Base-by-base conservation (phyloP, 441 rosid genomes). In the Eruca vesicaria region DNA sequence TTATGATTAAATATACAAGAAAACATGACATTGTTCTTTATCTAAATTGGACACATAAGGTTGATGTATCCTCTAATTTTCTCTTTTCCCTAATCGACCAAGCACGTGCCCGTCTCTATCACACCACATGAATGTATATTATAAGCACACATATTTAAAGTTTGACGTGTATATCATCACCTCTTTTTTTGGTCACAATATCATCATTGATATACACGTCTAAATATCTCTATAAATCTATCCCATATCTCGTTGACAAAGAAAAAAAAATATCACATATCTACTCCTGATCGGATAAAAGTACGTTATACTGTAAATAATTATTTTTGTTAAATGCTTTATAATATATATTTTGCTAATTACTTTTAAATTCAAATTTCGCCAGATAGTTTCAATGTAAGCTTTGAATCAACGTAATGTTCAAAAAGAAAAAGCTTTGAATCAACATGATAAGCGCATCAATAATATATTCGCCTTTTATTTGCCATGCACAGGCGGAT, bases 101-200 rank as follows among this genome's bases (percentile, higher is more conserved):
- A 45, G 63, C 80, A 77, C 80, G 72, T 77, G 76, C 76, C 80
- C 56, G 65, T 77, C 72, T 48, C 56, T 14, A 45, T 76, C 80
- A 70, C 66, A 45, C 70, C 75, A 70, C 66, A 76, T 29, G n/a
- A 12, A 36, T 59, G 50, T 45, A 52, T 50, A 28, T 48, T 16
- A 48, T 48, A 48, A 48, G 55, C 55, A 66, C 55, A 48, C 18
- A 23, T 48, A 45, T 48, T 4, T 32, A 75, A 75, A 75, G 78
- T 68, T 75, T 63, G 70, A 76, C 65, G 74, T 63, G 79, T 69
- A 66, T 66, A 74, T 55, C 10, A 48, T 48, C 53, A 41, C 26
- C 59, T 19, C n/a, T n/a, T n/a, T n/a, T n/a, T n/a, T n/a, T n/a
- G n/a, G n/a, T n/a, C n/a, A n/a, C n/a, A n/a, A n/a, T n/a, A n/a